Conservation (phyloP, 306 rosid genomes). For the Dalbergia cultrata region DNA sequence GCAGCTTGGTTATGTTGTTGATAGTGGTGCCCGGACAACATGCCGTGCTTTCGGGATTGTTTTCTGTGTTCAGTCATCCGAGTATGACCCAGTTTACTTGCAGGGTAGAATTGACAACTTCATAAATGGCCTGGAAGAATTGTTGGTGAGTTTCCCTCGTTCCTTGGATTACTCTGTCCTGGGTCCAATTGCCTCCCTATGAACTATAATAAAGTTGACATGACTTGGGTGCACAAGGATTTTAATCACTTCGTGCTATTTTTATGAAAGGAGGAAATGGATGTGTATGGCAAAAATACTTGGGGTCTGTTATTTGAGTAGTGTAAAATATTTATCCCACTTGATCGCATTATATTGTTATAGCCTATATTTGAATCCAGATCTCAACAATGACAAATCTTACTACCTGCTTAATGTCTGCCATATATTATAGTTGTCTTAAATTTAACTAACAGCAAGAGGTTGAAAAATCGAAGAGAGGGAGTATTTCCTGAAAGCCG, state of each 20-base stretch:
- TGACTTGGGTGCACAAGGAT: constrained; percentile 14
- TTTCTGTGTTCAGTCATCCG: constrained; percentile 86
- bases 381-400: background rate
- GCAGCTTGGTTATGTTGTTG: constrained; percentile 96
- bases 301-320: constrained; percentile 2
- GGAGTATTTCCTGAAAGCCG: constrained; percentile 5
- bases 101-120: constrained; percentile 86
- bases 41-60: constrained; percentile 79
- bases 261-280: constrained; percentile 10
- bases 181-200: constrained; percentile 20
- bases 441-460: background rate
- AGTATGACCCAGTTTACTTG: constrained; percentile 81
- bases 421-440: background rate
- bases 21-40: constrained; percentile 76
- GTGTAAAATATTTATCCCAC: background rate
- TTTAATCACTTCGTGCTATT: background rate
- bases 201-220: constrained; percentile 3
- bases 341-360: constrained; percentile 7
- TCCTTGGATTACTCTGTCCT: constrained; percentile 35
- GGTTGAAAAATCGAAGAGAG: background rate
- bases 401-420: constrained; percentile 7
- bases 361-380: background rate
- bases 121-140: constrained; percentile 70
- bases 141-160: constrained; percentile 70
- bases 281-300: background rate